Evolutionary conservation across 495 filamentous ascomycete species (phyloP).

Genomic region (Lasiosphaeria ovina): DNA sequence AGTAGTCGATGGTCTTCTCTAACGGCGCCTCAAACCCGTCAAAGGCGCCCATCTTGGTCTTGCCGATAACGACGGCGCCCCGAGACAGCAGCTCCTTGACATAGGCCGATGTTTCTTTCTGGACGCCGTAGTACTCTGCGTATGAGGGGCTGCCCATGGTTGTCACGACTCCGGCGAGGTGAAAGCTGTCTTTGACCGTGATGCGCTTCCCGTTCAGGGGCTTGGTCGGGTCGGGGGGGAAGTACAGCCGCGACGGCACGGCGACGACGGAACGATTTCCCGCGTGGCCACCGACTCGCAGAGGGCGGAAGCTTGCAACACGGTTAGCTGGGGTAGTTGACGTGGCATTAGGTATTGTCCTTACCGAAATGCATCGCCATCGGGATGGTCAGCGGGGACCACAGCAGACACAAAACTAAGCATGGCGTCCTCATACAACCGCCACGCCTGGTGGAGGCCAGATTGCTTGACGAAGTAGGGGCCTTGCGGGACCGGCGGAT

Average conservation of each 20-base stretch:
- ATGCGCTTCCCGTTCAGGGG: slow-evolving; percentile 5
- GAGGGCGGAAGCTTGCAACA: not conserved
- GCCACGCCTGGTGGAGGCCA: slow-evolving; percentile 1
- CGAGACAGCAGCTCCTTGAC: not conserved
- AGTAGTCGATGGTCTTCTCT: slow-evolving; percentile 10
- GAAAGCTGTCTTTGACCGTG: slow-evolving; percentile 8
- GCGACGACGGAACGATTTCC: not conserved
- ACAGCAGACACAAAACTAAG: not conserved
- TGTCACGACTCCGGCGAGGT: not conserved
- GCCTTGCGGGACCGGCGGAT: not conserved
- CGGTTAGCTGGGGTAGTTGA: not conserved
- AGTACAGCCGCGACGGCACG: slow-evolving; percentile 4
- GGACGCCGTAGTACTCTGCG: not conserved
- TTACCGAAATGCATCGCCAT: not conserved
- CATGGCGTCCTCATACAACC: not conserved
- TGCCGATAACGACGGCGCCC: slow-evolving; percentile 9
- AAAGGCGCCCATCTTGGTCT: slow-evolving; percentile 5
- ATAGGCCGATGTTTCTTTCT: not conserved
- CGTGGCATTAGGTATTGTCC: not conserved
- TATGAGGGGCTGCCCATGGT: not conserved
- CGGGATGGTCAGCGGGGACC: not conserved
- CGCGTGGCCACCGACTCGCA: not conserved
- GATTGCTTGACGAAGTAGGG: not conserved
- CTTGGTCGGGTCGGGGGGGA: not conserved
- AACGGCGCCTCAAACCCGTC: slow-evolving; percentile 1